Evolutionary conservation across 164 flowering plant species (phyloP), one percentile per base, ranked within the genome.

Genomic region (Magnolia changhungtana): DNA sequence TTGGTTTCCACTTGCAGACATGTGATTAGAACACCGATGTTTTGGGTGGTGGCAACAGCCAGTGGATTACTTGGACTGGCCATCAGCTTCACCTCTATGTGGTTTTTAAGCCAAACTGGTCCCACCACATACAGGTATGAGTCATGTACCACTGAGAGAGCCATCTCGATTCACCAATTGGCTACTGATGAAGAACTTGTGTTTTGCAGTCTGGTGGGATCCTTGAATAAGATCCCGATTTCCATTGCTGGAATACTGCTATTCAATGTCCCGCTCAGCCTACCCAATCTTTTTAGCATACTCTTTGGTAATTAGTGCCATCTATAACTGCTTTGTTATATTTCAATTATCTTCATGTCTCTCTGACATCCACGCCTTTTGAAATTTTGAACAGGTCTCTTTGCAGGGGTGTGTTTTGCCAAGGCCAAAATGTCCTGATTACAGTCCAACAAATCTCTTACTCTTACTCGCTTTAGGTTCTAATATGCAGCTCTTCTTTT

Each of bases 31-130:
- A 14, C 80, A 69, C 92, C 92, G 3, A 80, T 83, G 89, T 92
- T 92, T 80, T 92, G 97, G 97, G 82, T 88, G 37, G 85, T 82
- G 50, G 88, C 92, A 67, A 90, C 94, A 73, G 87, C 84, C 13
- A 92, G 94, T 82, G 97, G 95, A 76, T 75, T 92, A 24, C 84
- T 91, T 75, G 97, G 95, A 72, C 94, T 91, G 72, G 82, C 92
- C 18, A 91, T 92, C 71, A 92, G 97, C 85, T 91, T 92, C 82
- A 90, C 95, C 7, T 92, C 97, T 23, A 89, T 92, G 89, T 92
- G 95, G 94, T 92, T 92, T 76, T 75, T 92, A 70, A 84, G 86
- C 83, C 92, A 92, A 81, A 92, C 93, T 73, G 84, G 95, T 37
- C 91, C 97, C 8, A 92, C 97, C 18, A 92, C 97, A 50, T 92